Conservation (phyloP, 164 flowering plant species). For the Brasenia schreberi region DNA sequence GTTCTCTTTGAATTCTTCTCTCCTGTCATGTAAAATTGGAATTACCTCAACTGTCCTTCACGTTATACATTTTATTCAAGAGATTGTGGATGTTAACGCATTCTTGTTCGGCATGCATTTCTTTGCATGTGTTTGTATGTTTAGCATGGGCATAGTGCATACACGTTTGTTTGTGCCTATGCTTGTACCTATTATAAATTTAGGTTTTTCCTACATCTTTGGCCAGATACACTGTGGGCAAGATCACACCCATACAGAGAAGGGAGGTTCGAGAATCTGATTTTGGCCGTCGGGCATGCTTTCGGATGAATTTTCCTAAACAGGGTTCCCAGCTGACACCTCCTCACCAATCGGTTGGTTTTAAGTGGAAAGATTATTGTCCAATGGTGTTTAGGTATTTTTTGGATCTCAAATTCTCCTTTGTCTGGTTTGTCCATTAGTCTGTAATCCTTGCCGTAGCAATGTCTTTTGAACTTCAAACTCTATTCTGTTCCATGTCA, state of each 20-base stretch:
- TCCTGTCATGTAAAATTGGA: too few relatives aligned
- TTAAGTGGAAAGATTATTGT: slow-evolving; percentile 92
- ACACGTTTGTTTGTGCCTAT: too few relatives aligned
- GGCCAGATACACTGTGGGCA: slow-evolving; percentile 82
- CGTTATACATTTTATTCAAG: too few relatives aligned
- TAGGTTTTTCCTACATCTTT: too few relatives aligned
- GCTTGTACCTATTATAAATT: too few relatives aligned
- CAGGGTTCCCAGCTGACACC: slow-evolving; percentile 88
- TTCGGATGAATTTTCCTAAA: slow-evolving; percentile 75
- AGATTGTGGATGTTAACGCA: too few relatives aligned
- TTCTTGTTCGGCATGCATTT: too few relatives aligned
- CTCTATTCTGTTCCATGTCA: too few relatives aligned
- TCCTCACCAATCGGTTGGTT: slow-evolving; percentile 67
- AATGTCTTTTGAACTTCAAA: not conserved
- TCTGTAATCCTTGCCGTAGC: not conserved
- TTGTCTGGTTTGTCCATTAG: not conserved
- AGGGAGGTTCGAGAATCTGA: slow-evolving; percentile 91
- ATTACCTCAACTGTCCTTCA: too few relatives aligned
- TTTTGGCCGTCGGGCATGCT: slow-evolving; percentile 87
- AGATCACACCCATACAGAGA: slow-evolving; percentile 91
- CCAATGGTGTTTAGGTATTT: slow-evolving; percentile 97
- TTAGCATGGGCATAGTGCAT: not conserved
- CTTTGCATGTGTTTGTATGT: slow-evolving; percentile 1
- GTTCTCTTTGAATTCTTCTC: too few relatives aligned
- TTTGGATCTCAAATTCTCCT: not conserved